These are phyloP conservation scores for Arthrobotrys musiformis DNA, from an alignment of 2,329 filamentous ascomycete genomes.

Conservation along the genomic window DNA sequence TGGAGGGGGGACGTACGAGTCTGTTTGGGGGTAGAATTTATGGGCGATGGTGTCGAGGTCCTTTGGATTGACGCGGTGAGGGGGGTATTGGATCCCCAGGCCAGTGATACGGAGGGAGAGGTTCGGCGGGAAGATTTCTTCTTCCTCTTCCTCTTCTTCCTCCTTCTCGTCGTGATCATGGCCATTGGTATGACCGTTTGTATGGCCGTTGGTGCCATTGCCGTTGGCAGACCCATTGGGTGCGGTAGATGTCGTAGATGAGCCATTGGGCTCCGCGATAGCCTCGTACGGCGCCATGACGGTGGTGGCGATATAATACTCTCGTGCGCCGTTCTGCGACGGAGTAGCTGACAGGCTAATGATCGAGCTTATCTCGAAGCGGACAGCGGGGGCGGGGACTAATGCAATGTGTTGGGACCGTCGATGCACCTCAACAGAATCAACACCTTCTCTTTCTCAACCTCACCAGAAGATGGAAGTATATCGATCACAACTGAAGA, in stretches of 20 bases:
- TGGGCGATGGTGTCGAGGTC: conserved; percentile 68
- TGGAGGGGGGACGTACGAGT: conserved; percentile 65
- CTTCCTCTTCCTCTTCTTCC: conserved; percentile 35
- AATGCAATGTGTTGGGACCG: background rate
- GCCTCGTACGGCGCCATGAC: conserved; percentile 32
- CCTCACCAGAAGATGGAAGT: too few species aligned
- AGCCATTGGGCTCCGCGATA: background rate
- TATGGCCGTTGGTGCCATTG: background rate
- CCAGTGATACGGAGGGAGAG: conserved; percentile 72
- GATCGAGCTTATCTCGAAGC: too few species aligned
- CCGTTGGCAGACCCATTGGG: background rate
- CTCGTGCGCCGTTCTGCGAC: background rate
- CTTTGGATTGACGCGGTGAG: conserved; percentile 67
- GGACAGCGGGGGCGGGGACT: background rate
- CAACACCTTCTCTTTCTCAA: background rate
- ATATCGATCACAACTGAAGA: background rate
- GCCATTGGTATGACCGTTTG: background rate
- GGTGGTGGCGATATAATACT: background rate
- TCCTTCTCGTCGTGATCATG: background rate
- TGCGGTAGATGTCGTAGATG: background rate
- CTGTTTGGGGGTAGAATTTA: conserved; percentile 71
- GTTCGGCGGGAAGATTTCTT: conserved; percentile 62
- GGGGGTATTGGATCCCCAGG: conserved; percentile 71
- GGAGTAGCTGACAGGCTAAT: background rate
- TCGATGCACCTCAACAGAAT: background rate